Conservation (phyloP, 305 asterid species). For the Fraxinus platypoda region DNA sequence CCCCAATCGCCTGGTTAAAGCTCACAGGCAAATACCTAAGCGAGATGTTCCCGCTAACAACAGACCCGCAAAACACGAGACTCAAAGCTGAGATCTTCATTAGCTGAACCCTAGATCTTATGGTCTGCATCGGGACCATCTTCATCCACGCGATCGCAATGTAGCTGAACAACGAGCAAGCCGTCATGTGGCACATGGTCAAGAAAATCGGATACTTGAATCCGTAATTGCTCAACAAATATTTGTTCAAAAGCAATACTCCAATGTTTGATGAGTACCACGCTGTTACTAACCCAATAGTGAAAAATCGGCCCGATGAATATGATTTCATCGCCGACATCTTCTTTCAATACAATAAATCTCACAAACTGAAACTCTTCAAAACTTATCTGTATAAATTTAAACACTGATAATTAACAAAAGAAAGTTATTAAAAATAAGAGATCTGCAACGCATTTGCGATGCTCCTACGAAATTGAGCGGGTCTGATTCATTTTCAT, state of each 20-base stretch:
- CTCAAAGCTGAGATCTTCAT: constrained; percentile 73
- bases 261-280: constrained; percentile 86
- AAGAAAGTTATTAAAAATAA: background rate
- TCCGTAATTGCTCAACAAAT: constrained; percentile 68
- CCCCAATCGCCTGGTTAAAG: constrained; percentile 79
- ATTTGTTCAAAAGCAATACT: constrained; percentile 70
- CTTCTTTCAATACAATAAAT: background rate
- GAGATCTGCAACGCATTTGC: constrained; percentile 4
- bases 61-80: constrained; percentile 69
- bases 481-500: background rate
- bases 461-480: background rate
- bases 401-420: background rate
- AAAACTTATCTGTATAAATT: background rate
- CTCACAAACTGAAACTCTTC: background rate
- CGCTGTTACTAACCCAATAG: constrained; percentile 62
- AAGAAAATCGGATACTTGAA: constrained; percentile 75
- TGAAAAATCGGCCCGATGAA: constrained; percentile 48
- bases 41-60: constrained; percentile 73
- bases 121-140: constrained; percentile 72
- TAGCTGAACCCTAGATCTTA: constrained; percentile 73
- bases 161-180: constrained; percentile 76
- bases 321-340: constrained; percentile 45
- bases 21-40: constrained; percentile 72
- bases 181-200: constrained; percentile 83
- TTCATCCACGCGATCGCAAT: constrained; percentile 80